Evolutionary conservation across 2,329 filamentous ascomycete species (phyloP).

Genomic region (Didymella exigua): DNA sequence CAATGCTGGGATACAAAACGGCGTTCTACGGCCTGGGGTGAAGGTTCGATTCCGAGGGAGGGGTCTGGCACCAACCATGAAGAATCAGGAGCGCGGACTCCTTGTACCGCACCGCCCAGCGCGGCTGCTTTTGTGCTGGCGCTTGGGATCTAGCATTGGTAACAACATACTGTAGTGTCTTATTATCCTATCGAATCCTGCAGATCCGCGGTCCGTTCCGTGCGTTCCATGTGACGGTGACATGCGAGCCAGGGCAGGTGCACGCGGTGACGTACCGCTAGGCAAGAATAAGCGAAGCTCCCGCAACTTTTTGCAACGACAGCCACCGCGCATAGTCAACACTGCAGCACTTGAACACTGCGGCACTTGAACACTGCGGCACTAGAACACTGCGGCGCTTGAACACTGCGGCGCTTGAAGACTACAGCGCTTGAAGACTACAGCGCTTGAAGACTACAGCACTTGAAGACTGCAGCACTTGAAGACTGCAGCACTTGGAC

Average conservation of each 20-base stretch:
- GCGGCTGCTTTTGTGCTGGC: slow-evolving; percentile 23
- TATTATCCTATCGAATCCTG: slow-evolving; percentile 27
- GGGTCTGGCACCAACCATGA: slow-evolving; percentile 10
- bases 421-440: too few relatives aligned
- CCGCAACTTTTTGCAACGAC: slow-evolving; percentile 1
- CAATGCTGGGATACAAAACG: slow-evolving; percentile 32
- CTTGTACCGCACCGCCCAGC: slow-evolving; percentile 10
- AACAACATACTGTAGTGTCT: slow-evolving; percentile 40
- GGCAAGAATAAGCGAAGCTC: slow-evolving; percentile 28
- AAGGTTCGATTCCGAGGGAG: slow-evolving; percentile 18
- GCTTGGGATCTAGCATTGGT: slow-evolving; percentile 18
- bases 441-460: too few relatives aligned
- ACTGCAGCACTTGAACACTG: too few relatives aligned
- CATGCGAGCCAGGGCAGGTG: slow-evolving; percentile 3
- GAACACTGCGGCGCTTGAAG: too few relatives aligned
- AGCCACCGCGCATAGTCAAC: slow-evolving; percentile 30
- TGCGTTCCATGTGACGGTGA: background rate
- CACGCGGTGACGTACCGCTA: slow-evolving; percentile 27
- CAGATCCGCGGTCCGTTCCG: slow-evolving; percentile 6
- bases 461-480: too few relatives aligned
- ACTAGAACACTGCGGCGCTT: too few relatives aligned
- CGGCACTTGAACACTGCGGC: slow-evolving; percentile 34
- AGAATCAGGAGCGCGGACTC: slow-evolving; percentile 12
- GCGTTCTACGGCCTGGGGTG: slow-evolving; percentile 36
- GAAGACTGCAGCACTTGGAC: too few relatives aligned